phyloP scores from a whole-genome alignment of 2,329 filamentous ascomycete genomes.

The Saccharata proteae region DNA sequence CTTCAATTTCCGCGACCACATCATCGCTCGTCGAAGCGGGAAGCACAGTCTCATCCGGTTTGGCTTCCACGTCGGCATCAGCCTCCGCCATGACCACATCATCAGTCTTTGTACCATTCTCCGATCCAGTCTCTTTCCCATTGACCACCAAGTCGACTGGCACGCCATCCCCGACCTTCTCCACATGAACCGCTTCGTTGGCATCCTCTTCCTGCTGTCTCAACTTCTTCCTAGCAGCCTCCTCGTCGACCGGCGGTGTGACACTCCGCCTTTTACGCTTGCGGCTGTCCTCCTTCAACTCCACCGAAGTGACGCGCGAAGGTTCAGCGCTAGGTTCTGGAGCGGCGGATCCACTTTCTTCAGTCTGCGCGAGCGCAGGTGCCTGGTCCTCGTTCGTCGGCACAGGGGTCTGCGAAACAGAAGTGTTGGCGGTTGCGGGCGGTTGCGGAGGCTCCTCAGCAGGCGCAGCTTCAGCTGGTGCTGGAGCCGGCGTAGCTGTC shows the following conservation, averaged over 20 bases:
- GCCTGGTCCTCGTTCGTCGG: constrained; percentile 5
- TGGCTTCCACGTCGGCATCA: constrained; percentile 1
- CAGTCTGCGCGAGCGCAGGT: constrained; percentile 1
- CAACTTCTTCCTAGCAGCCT: constrained; percentile 32
- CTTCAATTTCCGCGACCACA: constrained; percentile 18
- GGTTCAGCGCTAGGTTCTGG: constrained; percentile 3
- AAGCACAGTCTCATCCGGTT: constrained; percentile 11
- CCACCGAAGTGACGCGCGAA: constrained; percentile 23
- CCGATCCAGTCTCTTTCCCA: neutral
- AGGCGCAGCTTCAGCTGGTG: too few relatives aligned
- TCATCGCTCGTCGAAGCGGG: constrained; percentile 17
- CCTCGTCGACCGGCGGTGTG: constrained; percentile 22
- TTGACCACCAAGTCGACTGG: neutral
- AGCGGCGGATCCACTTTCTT: neutral
- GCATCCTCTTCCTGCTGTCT: constrained; percentile 25
- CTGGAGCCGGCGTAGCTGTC: constrained; percentile 3
- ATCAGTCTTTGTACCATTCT: neutral
- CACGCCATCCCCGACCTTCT: constrained; percentile 15
- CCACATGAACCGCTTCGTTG: constrained; percentile 17
- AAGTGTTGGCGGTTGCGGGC: constrained; percentile 4
- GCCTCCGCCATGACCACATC: constrained; percentile 4
- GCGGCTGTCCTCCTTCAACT: constrained; percentile 24
- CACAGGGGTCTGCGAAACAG: constrained; percentile 8
- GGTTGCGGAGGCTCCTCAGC: constrained; percentile 3
- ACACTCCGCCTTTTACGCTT: constrained; percentile 31